These are phyloP conservation scores for Stagonosporopsis vannaccii DNA, from an alignment of 2,329 filamentous ascomycete genomes.

Conservation along the genomic window DNA sequence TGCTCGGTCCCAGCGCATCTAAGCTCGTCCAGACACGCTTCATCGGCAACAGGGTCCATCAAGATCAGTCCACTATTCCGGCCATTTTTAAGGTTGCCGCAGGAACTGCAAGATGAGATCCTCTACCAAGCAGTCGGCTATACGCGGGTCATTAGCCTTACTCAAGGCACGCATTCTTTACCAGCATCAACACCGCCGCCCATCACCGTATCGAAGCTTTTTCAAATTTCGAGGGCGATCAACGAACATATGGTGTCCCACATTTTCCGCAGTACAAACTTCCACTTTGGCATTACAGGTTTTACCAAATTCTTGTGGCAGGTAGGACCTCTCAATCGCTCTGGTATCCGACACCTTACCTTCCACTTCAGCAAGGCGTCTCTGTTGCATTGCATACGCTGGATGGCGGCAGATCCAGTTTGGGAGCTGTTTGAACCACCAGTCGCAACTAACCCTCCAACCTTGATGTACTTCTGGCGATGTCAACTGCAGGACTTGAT, in stretches of 20 bases:
- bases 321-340: constrained; percentile 32
- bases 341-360: constrained; percentile 29
- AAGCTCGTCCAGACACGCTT: constrained; percentile 9
- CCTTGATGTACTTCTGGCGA: constrained; percentile 41
- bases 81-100: constrained; percentile 33
- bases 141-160: constrained; percentile 13
- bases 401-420: constrained; percentile 39
- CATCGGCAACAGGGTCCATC: constrained; percentile 25
- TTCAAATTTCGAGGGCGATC: constrained; percentile 28
- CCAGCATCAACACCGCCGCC: constrained; percentile 1
- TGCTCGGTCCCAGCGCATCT: constrained; percentile 5
- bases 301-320: constrained; percentile 33
- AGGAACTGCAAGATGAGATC: constrained; percentile 42
- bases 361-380: constrained; percentile 32
- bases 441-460: constrained; percentile 25
- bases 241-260: constrained; percentile 29
- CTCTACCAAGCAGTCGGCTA: constrained; percentile 31
- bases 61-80: constrained; percentile 40
- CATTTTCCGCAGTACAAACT: constrained; percentile 37
- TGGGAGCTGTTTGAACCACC: constrained; percentile 39
- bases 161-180: neutral
- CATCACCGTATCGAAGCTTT: constrained; percentile 28
- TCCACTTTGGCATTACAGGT: constrained; percentile 33
- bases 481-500: constrained; percentile 40
- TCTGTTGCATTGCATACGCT: constrained; percentile 39